Evolutionary conservation across 805 yeast genomes (phyloP).

Genomic region (Candida sakaeoensis): DNA sequence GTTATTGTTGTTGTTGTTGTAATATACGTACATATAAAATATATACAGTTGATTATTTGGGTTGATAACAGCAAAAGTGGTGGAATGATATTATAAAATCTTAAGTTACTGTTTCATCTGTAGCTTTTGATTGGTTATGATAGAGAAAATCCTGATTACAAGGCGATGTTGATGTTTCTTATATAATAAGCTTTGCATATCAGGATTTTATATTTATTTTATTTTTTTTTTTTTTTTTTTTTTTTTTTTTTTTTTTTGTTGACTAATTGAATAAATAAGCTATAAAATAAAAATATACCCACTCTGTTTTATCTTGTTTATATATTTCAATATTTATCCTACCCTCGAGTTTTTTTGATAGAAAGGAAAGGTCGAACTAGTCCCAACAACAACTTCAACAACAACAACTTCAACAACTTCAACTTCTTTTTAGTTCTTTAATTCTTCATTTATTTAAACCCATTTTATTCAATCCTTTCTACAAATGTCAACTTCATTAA

Average conservation of each 20-base stretch:
- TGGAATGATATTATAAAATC: too few relatives aligned
- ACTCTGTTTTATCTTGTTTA: background rate
- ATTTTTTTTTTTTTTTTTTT: background rate
- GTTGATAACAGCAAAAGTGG: too few relatives aligned
- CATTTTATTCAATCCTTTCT: too few relatives aligned
- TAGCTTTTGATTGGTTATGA: conserved; percentile 1
- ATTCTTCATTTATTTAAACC: background rate
- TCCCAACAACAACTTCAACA: background rate
- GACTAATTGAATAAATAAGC: too few relatives aligned
- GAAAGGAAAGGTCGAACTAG: too few relatives aligned
- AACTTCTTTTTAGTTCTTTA: background rate
- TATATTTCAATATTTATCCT: background rate
- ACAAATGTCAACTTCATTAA: conserved; percentile 36
- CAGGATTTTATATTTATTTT: background rate
- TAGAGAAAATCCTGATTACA: background rate
- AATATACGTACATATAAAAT: too few relatives aligned
- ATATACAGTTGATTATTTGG: too few relatives aligned
- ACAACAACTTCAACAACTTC: background rate
- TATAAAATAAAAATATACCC: too few relatives aligned
- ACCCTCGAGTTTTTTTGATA: background rate
- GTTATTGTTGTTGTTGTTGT: too few relatives aligned
- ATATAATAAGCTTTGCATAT: background rate
- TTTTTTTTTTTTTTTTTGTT: background rate
- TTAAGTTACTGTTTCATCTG: too few relatives aligned
- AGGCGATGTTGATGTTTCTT: background rate